Evolutionary conservation across 441 rosid genomes (phyloP).

Genomic region (Adansonia madagascariensis): DNA sequence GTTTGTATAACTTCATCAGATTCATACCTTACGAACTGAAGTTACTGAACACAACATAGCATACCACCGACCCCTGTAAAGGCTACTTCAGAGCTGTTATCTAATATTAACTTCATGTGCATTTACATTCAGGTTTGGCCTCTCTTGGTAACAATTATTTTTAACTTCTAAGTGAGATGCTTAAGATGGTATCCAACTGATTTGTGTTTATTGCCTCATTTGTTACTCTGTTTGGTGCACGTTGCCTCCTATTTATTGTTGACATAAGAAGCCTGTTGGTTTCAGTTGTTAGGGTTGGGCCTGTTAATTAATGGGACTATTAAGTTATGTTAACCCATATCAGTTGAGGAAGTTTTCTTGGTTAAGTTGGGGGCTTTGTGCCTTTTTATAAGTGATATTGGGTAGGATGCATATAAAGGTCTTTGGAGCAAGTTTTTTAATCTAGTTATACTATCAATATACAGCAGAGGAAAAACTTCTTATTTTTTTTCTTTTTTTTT

Average conservation of each 20-base stretch:
- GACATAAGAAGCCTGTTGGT: neutral
- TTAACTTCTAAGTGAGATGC: neutral
- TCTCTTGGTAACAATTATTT: too few relatives aligned
- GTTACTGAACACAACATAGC: neutral
- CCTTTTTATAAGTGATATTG: neutral
- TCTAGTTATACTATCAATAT: neutral
- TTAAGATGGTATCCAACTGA: neutral
- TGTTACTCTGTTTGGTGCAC: neutral
- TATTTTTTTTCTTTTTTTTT: neutral
- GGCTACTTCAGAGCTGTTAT: neutral
- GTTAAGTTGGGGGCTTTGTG: neutral
- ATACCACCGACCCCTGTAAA: neutral
- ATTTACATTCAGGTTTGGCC: neutral
- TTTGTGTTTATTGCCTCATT: neutral
- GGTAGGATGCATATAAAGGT: neutral
- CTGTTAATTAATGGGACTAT: neutral
- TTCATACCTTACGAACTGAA: neutral
- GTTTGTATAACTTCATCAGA: neutral
- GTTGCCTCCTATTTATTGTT: neutral
- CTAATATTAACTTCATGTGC: neutral
- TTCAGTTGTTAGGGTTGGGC: neutral
- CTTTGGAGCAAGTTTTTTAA: neutral
- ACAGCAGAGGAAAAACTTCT: constrained; percentile 5
- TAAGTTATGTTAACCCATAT: neutral
- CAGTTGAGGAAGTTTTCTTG: neutral